phyloP scores from a whole-genome alignment of 2,329 filamentous ascomycete species.

The Fusarium odoratissimum region DNA sequence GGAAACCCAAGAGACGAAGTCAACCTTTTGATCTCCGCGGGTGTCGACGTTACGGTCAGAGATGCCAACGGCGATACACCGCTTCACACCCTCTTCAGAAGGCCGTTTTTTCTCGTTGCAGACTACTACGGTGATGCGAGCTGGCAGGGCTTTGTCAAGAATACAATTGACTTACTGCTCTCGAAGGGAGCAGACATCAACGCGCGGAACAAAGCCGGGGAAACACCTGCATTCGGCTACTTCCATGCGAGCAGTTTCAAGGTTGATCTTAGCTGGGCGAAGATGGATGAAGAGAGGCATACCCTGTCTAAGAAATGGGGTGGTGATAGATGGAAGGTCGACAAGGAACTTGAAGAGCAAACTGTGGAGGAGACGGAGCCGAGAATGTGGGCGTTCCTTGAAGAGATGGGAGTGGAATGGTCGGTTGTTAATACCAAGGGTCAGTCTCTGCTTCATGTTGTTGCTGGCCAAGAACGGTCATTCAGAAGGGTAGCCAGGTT shows the following conservation, averaged over 20 bases:
- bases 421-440: fast-evolving
- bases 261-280: background rate
- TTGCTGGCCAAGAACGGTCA: fast-evolving
- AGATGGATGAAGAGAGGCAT: background rate
- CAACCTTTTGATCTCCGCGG: fast-evolving
- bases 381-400: background rate
- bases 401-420: background rate
- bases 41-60: fast-evolving
- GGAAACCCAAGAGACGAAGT: fast-evolving
- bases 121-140: background rate
- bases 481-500: fast-evolving
- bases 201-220: fast-evolving
- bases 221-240: background rate
- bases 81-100: background rate
- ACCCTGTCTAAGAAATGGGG: background rate
- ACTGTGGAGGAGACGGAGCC: fast-evolving
- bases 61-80: background rate
- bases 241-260: background rate
- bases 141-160: fast-evolving
- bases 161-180: background rate
- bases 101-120: background rate
- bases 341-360: background rate
- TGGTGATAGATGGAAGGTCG: background rate
- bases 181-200: background rate
- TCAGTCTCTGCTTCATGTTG: background rate